phyloP scores from a whole-genome alignment of 2,329 filamentous ascomycete genomes.

The Trichoderma atrobrunneum region DNA sequence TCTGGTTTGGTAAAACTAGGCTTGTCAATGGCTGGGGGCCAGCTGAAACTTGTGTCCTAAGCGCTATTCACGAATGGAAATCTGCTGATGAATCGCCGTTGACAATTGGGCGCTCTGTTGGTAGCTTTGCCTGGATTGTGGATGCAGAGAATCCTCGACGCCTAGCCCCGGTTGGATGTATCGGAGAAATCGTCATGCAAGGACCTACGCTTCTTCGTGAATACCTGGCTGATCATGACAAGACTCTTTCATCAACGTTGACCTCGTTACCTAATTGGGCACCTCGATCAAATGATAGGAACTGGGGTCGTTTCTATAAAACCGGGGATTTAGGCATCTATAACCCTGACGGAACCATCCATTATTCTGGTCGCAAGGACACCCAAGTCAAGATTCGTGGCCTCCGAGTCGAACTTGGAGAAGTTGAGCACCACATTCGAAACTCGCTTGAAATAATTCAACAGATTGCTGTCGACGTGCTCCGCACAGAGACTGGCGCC shows the following conservation, averaged over 20 bases:
- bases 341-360: slow-evolving; percentile 13
- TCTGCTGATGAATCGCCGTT: slow-evolving; percentile 12
- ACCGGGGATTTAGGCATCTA: slow-evolving; percentile 5
- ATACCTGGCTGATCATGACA: slow-evolving; percentile 10
- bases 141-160: not conserved
- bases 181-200: slow-evolving; percentile 18
- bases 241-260: slow-evolving; percentile 2
- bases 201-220: slow-evolving; percentile 18
- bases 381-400: slow-evolving; percentile 20
- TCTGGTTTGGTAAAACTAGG: slow-evolving; percentile 14
- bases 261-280: slow-evolving; percentile 11
- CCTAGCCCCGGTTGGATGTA: slow-evolving; percentile 13
- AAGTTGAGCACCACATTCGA: slow-evolving; percentile 12
- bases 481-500: not conserved
- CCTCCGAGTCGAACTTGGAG: slow-evolving; percentile 17
- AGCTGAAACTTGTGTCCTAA: slow-evolving; percentile 17
- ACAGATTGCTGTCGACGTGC: slow-evolving; percentile 16
- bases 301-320: slow-evolving; percentile 16
- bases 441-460: not conserved
- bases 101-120: slow-evolving; percentile 13
- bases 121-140: slow-evolving; percentile 14
- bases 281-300: not conserved
- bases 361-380: slow-evolving; percentile 12
- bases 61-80: slow-evolving; percentile 17
- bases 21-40: slow-evolving; percentile 18